Evolutionary conservation across 108 stramenopile species (phyloP).

Genomic region (Fragilariopsis cylindrus): DNA sequence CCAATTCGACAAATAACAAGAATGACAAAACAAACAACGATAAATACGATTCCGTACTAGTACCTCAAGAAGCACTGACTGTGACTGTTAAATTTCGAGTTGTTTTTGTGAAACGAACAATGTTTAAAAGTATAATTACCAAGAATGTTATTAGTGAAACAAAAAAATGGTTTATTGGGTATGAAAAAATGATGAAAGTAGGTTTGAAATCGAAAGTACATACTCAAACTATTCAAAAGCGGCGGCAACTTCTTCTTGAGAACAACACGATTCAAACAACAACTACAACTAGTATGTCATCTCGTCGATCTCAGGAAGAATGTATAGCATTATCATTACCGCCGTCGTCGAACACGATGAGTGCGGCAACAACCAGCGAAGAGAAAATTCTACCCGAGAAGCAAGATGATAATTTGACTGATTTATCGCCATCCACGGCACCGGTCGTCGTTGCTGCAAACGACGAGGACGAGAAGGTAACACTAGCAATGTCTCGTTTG

Average conservation of each 20-base stretch:
- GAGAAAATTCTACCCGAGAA: too few relatives aligned
- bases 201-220: neutral
- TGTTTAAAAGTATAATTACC: constrained; percentile 61
- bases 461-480: too few relatives aligned
- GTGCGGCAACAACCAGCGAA: too few relatives aligned
- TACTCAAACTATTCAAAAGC: too few relatives aligned
- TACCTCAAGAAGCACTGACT: constrained; percentile 6
- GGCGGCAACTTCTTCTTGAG: too few relatives aligned
- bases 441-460: too few relatives aligned
- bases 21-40: constrained; percentile 6
- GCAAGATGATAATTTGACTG: too few relatives aligned
- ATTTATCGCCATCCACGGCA: too few relatives aligned
- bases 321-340: neutral
- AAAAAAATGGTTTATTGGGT: constrained; percentile 47
- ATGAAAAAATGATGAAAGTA: constrained; percentile 31
- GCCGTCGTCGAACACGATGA: neutral
- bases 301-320: neutral
- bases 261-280: too few relatives aligned
- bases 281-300: neutral
- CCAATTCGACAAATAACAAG: neutral
- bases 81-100: constrained; percentile 50
- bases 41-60: neutral
- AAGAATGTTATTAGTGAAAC: constrained; percentile 47
- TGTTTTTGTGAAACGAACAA: constrained; percentile 59
- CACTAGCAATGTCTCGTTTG: too few relatives aligned